Evolutionary conservation across 495 filamentous ascomycete genomes (phyloP).

Genomic region (Cairneyella variabilis): DNA sequence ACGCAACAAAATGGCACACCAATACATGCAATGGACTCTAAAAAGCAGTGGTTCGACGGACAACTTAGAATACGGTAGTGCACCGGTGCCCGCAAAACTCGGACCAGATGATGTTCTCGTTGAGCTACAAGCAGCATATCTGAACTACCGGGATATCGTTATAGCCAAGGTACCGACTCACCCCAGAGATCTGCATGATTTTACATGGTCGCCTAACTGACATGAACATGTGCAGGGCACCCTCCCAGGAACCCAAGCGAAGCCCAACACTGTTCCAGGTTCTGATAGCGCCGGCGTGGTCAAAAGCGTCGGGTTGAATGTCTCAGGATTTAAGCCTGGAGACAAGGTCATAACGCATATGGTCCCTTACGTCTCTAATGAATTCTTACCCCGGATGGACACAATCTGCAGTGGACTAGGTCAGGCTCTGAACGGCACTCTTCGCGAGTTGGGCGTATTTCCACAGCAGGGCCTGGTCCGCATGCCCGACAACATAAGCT

Average conservation of each 20-base stretch:
- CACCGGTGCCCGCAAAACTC: too few species aligned
- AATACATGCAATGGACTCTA: too few species aligned
- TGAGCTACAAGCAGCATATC: constrained; percentile 63
- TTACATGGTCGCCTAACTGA: background rate
- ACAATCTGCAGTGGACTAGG: constrained; percentile 56
- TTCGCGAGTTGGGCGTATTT: constrained; percentile 68
- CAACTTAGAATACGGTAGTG: too few species aligned
- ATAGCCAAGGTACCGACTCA: constrained; percentile 53
- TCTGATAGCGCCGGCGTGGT: constrained; percentile 76
- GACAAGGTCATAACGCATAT: constrained; percentile 69
- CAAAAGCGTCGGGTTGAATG: constrained; percentile 59
- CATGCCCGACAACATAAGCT: constrained; percentile 56
- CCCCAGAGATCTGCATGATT: background rate
- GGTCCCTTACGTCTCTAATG: constrained; percentile 69
- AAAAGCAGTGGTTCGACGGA: too few species aligned
- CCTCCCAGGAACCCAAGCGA: constrained; percentile 57
- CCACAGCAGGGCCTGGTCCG: constrained; percentile 63
- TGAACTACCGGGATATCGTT: constrained; percentile 78
- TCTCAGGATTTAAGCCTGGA: constrained; percentile 54
- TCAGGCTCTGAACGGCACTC: constrained; percentile 61
- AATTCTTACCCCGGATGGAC: constrained; percentile 38
- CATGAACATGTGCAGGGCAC: constrained; percentile 43
- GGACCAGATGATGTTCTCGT: constrained; percentile 56
- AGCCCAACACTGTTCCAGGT: constrained; percentile 58
- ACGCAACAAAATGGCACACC: too few species aligned